These are phyloP conservation scores for Melastoma malabathricum DNA, from an alignment of 345 rosid species.

Conservation along the genomic window DNA sequence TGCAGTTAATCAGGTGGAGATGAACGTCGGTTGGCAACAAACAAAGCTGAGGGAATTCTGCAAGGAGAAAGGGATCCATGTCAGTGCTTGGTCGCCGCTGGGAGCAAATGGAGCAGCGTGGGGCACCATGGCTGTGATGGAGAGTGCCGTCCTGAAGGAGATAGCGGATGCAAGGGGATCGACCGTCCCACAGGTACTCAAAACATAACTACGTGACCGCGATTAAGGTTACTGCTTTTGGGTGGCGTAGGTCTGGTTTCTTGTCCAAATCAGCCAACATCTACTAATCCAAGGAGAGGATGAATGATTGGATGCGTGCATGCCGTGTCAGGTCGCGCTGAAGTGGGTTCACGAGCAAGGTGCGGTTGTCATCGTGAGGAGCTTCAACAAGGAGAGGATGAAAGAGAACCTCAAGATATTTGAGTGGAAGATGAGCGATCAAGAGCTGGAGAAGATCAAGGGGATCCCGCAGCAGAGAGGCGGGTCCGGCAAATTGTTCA, in stretches of 20 bases:
- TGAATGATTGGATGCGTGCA: too few relatives aligned
- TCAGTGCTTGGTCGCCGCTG: conserved; percentile 15
- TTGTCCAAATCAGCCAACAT: not conserved
- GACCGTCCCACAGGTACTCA: conserved; percentile 7
- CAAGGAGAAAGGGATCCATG: conserved; percentile 7
- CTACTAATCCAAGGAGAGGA: not conserved
- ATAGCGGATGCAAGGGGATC: conserved; percentile 6
- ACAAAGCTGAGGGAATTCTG: conserved; percentile 6
- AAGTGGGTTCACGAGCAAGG: conserved; percentile 12
- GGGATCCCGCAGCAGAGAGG: conserved; percentile 3
- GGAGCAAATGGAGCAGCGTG: conserved; percentile 11
- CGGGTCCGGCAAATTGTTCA: not conserved
- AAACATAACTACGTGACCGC: not conserved
- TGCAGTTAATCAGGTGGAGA: conserved; percentile 18
- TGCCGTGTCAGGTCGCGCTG: conserved; percentile 7
- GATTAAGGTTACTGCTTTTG: too few relatives aligned
- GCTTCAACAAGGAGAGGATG: conserved; percentile 7
- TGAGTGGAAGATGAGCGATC: not conserved
- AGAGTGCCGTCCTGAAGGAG: conserved; percentile 6
- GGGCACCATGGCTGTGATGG: conserved; percentile 9
- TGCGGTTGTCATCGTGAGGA: conserved; percentile 2
- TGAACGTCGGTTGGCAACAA: conserved; percentile 15
- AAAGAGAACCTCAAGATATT: conserved; percentile 6
- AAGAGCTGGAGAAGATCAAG: conserved; percentile 4
- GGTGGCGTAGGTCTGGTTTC: too few relatives aligned